Base-by-base conservation (phyloP, 192 early-diverging fungal genomes). In the Spizellomyces punctatus region DNA sequence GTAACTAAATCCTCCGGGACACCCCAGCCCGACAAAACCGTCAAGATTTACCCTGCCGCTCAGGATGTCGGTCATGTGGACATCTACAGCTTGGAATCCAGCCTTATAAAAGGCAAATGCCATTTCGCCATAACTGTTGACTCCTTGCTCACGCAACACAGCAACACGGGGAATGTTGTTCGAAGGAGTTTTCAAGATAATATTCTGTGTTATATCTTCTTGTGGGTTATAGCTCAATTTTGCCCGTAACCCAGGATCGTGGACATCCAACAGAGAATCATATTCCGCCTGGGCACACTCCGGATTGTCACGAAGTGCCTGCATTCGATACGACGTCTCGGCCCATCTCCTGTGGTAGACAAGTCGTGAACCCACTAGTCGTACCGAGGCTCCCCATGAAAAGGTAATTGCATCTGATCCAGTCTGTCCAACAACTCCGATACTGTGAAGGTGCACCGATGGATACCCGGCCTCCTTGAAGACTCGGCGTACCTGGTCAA, bases 51-150 rank as follows among this genome's bases (percentile, higher is more conserved):
- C 64, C 2, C 54, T 55, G 44, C 76, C 78, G 21, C 17, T 8
- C 22, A 98, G 74, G 27, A 99, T 81, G 75, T 99, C 96, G 5
- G 95, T 94, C 96, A 99, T 99, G 81, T 99, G 98, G 12, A 99
- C 94, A 81, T 99, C 98, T 5, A 96, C 91, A 10, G 92, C 89
- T 3, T 84, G 85, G 79, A 99, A 99, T 3, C 96, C 96, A n/a
- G 96, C 93, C 50, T 85, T 78, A 79, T 95, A 82, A 86, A 99
- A 97, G 6, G 96, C 92, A 68, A 86, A 95, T 0, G 96, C 96
- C 90, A 98, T 91, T 79, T 99, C 98, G 19, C 89, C 87, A 67
- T 94, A 94, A 36, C 91, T 91, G 84, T 98, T 99, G 44, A 98
- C 93, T 64, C 98, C 98, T 82, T 99, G 96, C 78, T 99, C 98